Evolutionary conservation across 148 eudicot genomes (phyloP).

Genomic region (Amaranthus palmeri): DNA sequence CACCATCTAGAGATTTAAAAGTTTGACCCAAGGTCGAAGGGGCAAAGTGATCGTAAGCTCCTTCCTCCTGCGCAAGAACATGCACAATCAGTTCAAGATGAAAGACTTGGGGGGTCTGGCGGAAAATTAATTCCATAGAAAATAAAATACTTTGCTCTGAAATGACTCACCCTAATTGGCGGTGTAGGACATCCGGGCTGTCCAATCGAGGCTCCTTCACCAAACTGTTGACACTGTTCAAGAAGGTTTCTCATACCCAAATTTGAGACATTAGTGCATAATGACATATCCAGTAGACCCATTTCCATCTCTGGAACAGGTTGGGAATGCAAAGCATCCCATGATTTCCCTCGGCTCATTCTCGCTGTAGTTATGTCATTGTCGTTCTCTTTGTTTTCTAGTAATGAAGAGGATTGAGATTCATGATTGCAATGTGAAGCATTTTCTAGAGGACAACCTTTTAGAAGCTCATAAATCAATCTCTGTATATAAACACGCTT

Average conservation of each 20-base stretch:
- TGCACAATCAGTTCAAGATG: conserved; percentile 18
- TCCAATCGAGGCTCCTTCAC: conserved; percentile 34
- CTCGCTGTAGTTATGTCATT: conserved; percentile 36
- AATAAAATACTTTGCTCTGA: neutral
- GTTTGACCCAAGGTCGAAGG: conserved; percentile 25
- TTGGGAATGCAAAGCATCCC: conserved; percentile 32
- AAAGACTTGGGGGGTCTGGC: neutral
- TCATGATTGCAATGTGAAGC: conserved; percentile 30
- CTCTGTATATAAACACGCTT: conserved; percentile 71
- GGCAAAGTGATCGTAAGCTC: conserved; percentile 30
- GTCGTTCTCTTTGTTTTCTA: conserved; percentile 29
- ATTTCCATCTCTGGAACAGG: conserved; percentile 48
- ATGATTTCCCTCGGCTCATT: conserved; percentile 37
- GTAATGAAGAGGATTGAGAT: conserved; percentile 23
- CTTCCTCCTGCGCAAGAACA: conserved; percentile 47
- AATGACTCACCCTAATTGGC: conserved; percentile 43
- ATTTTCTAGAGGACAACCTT: conserved; percentile 33
- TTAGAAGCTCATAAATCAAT: conserved; percentile 59
- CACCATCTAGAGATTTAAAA: conserved; percentile 28
- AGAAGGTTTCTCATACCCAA: conserved; percentile 46
- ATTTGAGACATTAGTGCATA: conserved; percentile 37
- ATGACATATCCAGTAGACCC: conserved; percentile 37
- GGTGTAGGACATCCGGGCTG: conserved; percentile 36
- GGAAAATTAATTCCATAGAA: neutral
- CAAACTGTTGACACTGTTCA: conserved; percentile 39